Conservation (phyloP, 768 basidiomycete genomes). For the Auricularia sp. region DNA sequence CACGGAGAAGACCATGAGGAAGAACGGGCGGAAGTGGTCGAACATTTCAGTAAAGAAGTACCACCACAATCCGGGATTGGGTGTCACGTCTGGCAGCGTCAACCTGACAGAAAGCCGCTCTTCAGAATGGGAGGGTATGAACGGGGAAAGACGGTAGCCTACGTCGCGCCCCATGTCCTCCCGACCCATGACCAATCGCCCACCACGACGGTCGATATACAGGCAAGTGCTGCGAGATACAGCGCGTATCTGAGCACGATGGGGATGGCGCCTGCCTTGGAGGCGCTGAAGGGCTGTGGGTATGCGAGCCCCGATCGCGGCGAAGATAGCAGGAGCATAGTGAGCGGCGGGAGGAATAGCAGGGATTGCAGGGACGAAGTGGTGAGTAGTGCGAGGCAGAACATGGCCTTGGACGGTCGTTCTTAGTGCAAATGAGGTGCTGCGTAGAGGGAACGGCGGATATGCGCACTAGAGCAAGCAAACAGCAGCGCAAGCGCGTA, state of each 20-base stretch:
- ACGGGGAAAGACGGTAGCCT: constrained; percentile 15
- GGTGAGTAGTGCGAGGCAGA: constrained; percentile 59
- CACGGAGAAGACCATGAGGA: constrained; percentile 83
- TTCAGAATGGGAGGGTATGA: background rate
- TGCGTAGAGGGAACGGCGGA: too few relatives aligned
- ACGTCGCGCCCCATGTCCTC: constrained; percentile 84
- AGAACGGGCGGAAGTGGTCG: constrained; percentile 92
- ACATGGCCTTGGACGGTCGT: constrained; percentile 42
- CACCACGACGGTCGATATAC: constrained; percentile 43
- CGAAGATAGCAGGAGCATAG: constrained; percentile 51
- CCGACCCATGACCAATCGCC: constrained; percentile 60
- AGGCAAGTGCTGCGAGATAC: constrained; percentile 39
- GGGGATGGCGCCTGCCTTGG: constrained; percentile 16
- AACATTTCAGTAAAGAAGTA: constrained; percentile 99
- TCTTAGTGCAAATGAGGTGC: constrained; percentile 30
- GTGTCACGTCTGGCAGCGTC: constrained; percentile 78
- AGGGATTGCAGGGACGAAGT: constrained; percentile 66
- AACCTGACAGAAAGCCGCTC: constrained; percentile 36
- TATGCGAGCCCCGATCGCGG: constrained; percentile 62
- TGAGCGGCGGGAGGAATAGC: constrained; percentile 53
- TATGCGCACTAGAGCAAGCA: constrained; percentile 29
- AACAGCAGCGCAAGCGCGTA: constrained; percentile 57
- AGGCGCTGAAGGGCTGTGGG: constrained; percentile 28
- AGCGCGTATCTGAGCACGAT: constrained; percentile 39
- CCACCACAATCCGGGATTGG: constrained; percentile 95